Evolutionary conservation across 805 yeast genomes (phyloP), one percentile per base, ranked within the genome.

Genomic region (Barnettozyma botsteinii): DNA sequence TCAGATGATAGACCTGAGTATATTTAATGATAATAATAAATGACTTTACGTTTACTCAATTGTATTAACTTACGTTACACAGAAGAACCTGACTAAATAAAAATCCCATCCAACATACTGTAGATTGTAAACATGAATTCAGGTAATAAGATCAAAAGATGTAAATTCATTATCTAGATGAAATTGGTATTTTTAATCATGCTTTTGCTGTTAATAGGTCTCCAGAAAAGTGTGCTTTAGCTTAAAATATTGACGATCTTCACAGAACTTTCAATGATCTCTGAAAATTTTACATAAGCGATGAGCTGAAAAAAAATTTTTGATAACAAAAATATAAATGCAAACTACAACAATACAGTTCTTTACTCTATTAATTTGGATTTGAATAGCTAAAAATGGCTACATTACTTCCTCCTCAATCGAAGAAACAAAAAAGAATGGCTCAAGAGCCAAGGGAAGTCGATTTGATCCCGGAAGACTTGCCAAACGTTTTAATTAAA

Each of bases 371-470:
- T 25, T 11, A n/a, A 25, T 13, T 11, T 8, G n/a, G 12, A 12
- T 25, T 25, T 5, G 15, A 7, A 26, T 15, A 11, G 11, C 4
- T 15, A 6, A 38, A 26, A 4, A 89, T 91, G 98, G 93, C 98
- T 37, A 93, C 98, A 1, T 69, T 86, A 32, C 62, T 93, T 34
- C 98, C 98, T 20, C 98, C 97, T 30, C 95, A 85, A 17, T 82
- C 95, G 1, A 91, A 93, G 61, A 85, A 79, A 57, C 95, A 86
- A 59, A 85, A 74, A 61, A 77, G 79, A 57, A 85, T 73, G 47
- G 95, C 94, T 5, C 97, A 88, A 59, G 70, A 76, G 58, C 85
- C 85, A 8, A 77, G 81, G 41, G 91, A 84, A 37, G 81, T 84
- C 21, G 81, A 77, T 37, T 60, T 84, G 10, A 65, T 83, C 14